These are phyloP conservation scores for Phyllosticta citrichinensis DNA, from an alignment of 2,329 filamentous ascomycete species.

Conservation along the genomic window DNA sequence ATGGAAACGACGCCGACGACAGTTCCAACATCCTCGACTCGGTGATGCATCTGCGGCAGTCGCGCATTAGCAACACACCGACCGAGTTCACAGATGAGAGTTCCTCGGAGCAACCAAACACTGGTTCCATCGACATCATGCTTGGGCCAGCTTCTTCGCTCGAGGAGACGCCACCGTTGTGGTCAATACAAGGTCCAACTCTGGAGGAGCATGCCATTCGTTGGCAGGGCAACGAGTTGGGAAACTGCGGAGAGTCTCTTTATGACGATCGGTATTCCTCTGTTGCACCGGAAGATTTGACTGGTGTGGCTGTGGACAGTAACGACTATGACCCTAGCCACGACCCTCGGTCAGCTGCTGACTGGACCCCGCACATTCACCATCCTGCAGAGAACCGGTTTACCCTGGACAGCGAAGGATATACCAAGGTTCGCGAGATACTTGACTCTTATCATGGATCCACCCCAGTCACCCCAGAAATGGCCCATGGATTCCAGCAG, in stretches of 20 bases:
- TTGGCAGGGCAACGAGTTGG: constrained; percentile 6
- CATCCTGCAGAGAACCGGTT: constrained; percentile 14
- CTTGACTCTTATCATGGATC: constrained; percentile 32
- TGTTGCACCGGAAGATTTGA: constrained; percentile 27
- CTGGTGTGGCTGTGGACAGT: constrained; percentile 23
- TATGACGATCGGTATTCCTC: constrained; percentile 24
- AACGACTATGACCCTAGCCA: constrained; percentile 12
- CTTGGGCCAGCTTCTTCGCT: constrained; percentile 34
- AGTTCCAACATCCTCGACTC: constrained; percentile 30
- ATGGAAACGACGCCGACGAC: background rate
- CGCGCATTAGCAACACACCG: background rate
- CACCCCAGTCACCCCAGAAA: constrained; percentile 27
- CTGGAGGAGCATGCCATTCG: constrained; percentile 1
- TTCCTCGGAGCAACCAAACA: constrained; percentile 23
- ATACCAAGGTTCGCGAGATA: constrained; percentile 32
- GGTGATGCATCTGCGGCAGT: constrained; percentile 38
- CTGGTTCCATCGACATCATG: constrained; percentile 48
- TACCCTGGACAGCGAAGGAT: constrained; percentile 30
- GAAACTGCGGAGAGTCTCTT: constrained; percentile 11
- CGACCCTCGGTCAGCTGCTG: constrained; percentile 14
- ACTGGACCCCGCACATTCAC: constrained; percentile 19
- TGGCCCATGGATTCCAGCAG: constrained; percentile 28
- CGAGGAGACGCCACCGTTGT: constrained; percentile 8
- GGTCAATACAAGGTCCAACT: constrained; percentile 1
- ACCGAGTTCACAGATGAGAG: background rate